Evolutionary conservation across 108 stramenopile species (phyloP), one percentile per base, ranked within the genome.

Genomic region (Nannochloropsis gaditana): DNA sequence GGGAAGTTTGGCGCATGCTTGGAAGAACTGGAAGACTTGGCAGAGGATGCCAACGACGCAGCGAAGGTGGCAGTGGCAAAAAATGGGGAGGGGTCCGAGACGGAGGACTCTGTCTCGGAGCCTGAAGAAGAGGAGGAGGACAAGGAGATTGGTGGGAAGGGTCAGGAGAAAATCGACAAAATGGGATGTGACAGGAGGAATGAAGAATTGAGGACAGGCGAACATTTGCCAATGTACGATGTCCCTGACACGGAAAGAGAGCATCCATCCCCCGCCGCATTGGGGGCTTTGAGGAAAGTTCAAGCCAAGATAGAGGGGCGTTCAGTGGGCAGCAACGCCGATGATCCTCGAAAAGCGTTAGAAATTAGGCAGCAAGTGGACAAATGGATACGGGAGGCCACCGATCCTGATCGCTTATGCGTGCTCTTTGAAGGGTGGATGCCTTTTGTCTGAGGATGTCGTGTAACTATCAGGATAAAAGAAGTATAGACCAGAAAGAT

Each of bases 341-440:
- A n/a, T 73, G 59, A 2, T 2, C 11, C 47, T 11, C 15, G 19
- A 1, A 73, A 6, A 73, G 59, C 59, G 59, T n/a, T 73, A 15
- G 6, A n/a, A 73, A n/a, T 73, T n/a, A 73, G n/a, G 15, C 19
- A 73, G 8, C 59, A 73, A 6, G 59, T 73, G 8, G 59, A 73
- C n/a, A n/a, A 15, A 4, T 73, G 59, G 59, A n/a, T 73, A 73
- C 59, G 59, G 15, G 59, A 73, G n/a, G 59, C 59, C 59, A 73
- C 59, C 19, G 59, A 73, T n/a, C 59, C 59, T 0, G 59, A 73
- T n/a, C 59, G 59, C n/a, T 73, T 73, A n/a, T 73, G 59, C n/a
- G 59, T 73, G 59, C 59, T 73, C 19, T 73, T 73, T 73, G 59
- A 73, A 73, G 59, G 59, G 59, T 73, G 59, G 59, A 73, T 73